Base-by-base conservation (phyloP, 768 basidiomycete species). In the Agaricus sinodeliciosus region DNA sequence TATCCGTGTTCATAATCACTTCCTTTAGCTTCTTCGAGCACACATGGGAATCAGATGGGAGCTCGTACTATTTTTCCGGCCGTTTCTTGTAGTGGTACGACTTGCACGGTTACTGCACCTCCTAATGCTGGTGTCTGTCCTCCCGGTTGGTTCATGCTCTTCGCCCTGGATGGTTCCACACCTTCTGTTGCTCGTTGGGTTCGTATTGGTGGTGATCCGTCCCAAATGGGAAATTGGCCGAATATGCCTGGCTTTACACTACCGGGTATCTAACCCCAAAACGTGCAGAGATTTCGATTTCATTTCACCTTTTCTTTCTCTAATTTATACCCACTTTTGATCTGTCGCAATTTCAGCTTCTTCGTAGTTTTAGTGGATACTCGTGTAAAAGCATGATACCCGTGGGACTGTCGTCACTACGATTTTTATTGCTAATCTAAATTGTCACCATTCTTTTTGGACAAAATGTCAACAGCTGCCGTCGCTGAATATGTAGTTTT, bases 21-120 rank as follows among this genome's bases (percentile, higher is more conserved):
- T 26, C 43, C 31, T 34, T 11, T 52, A 83, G 87, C 85, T 3
- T 78, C 79, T 0, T 87, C 87, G 25, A 87, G 84, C 51, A 87
- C 85, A 0, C 87, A 88, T 61, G 87, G 87, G 9, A 90, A 89
- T 58, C 68, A 80, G 0, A 89, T 90, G 84, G 85, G 84, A 0
- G 77, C 78, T 1, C 75, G 85, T 50, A 81, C 79, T 1, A 67
- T 90, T 59, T 89, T 90, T 73, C 85, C 92, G 3, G 77, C 73
- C 13, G 85, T 92, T 63, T 71, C 77, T 6, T 87, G 82, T 64
- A 60, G 75, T 1, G 89, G 85, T 13, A 84, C 77, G 44, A 81
- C 78, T 1, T 86, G 94, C 60, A 85, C 83, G 6, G 84, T 96
- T 60, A 79, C 80, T 5, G 84, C 88, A 0, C 90, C 89, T 9